Evolutionary conservation across 2,329 filamentous ascomycete genomes (phyloP).

Genomic region (Aspergillus versicolor): DNA sequence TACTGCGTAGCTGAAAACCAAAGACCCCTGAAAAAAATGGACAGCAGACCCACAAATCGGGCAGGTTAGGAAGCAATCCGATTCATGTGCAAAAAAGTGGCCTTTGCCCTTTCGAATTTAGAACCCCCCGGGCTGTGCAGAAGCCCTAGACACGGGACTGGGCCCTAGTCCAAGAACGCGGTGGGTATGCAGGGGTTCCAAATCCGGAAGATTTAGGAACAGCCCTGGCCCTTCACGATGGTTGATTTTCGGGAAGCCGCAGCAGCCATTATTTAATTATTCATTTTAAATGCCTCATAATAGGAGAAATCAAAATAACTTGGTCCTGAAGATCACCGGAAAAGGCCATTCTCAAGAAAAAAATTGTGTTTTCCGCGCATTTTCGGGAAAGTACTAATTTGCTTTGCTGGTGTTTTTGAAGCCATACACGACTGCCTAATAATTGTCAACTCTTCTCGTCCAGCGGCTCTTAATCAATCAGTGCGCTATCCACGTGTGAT

Average conservation of each 20-base stretch:
- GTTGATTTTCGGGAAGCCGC: not conserved
- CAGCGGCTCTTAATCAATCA: not conserved
- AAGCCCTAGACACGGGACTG: not conserved
- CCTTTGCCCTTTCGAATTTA: not conserved
- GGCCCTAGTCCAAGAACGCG: conserved; percentile 1
- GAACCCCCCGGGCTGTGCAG: conserved; percentile 8
- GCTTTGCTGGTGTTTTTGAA: no score
- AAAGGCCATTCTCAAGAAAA: no score
- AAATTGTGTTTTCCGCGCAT: no score
- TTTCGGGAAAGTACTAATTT: no score
- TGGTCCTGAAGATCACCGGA: not conserved
- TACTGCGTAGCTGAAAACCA: not conserved
- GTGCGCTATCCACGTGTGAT: not conserved
- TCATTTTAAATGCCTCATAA: not conserved
- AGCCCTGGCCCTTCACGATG: not conserved
- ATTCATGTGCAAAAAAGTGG: conserved; percentile 5
- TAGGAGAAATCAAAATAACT: not conserved
- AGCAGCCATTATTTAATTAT: not conserved
- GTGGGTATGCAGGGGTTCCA: conserved; percentile 9
- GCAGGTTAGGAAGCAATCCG: conserved; percentile 11
- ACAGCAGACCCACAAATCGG: conserved; percentile 11
- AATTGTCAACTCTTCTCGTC: not conserved
- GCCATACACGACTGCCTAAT: not conserved
- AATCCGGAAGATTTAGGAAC: conserved; percentile 14
- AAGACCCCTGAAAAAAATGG: not conserved